Conservation (phyloP, 768 basidiomycete species). For the Daedalea quercina region DNA sequence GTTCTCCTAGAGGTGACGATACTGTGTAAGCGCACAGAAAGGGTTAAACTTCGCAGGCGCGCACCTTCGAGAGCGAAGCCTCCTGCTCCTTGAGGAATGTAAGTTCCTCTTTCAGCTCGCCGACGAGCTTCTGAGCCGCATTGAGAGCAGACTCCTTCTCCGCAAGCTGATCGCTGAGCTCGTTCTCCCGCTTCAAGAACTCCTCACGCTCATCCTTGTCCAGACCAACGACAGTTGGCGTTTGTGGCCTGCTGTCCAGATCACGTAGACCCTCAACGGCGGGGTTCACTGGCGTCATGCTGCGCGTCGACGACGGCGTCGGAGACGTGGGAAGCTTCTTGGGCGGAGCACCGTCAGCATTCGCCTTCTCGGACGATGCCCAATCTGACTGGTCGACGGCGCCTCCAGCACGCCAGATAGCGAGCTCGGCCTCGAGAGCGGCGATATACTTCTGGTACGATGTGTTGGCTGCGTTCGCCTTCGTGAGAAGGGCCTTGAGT, state of each 20-base stretch:
- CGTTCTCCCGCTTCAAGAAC: slow-evolving; percentile 93
- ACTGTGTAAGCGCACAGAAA: not conserved
- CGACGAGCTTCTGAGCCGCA: slow-evolving; percentile 79
- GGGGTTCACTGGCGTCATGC: slow-evolving; percentile 73
- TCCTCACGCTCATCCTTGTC: slow-evolving; percentile 98
- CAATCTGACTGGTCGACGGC: slow-evolving; percentile 80
- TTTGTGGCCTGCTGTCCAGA: slow-evolving; percentile 81
- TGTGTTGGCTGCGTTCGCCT: slow-evolving; percentile 82
- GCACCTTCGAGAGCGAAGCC: slow-evolving; percentile 65
- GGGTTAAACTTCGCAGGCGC: slow-evolving; percentile 6
- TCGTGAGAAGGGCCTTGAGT: slow-evolving; percentile 86
- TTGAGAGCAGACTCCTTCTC: slow-evolving; percentile 83
- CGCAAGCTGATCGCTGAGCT: slow-evolving; percentile 86
- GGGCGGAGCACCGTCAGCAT: slow-evolving; percentile 33
- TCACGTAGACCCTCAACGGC: slow-evolving; percentile 68
- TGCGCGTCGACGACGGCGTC: slow-evolving; percentile 56
- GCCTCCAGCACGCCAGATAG: slow-evolving; percentile 84
- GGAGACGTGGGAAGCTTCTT: slow-evolving; percentile 50
- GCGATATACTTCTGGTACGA: slow-evolving; percentile 82
- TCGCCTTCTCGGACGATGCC: slow-evolving; percentile 62
- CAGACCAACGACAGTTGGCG: slow-evolving; percentile 80
- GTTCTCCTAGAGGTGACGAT: slow-evolving; percentile 60
- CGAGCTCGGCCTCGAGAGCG: slow-evolving; percentile 85
- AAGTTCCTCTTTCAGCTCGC: slow-evolving; percentile 86
- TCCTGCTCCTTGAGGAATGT: slow-evolving; percentile 90